phyloP scores from a whole-genome alignment of 1,139 yeast species.

The Candida labiduridarum region DNA sequence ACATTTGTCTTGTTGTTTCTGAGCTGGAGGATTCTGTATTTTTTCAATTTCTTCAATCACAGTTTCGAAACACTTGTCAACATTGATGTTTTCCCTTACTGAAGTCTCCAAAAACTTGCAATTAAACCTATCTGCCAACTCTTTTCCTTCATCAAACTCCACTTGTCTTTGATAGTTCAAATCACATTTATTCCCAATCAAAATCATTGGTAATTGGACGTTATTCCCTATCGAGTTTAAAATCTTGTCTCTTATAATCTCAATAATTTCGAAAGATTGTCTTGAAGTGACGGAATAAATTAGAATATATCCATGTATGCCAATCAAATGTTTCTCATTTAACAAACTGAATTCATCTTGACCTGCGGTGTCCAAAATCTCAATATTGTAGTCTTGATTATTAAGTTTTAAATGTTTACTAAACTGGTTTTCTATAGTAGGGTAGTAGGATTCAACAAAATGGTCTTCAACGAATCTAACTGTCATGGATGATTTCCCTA shows the following conservation, averaged over 20 bases:
- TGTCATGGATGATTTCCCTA: constrained; percentile 86
- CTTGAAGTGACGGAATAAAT: constrained; percentile 83
- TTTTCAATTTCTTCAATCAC: constrained; percentile 74
- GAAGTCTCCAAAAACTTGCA: constrained; percentile 81
- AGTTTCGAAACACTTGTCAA: constrained; percentile 64
- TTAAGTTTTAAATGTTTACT: constrained; percentile 69
- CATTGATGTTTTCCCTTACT: constrained; percentile 73
- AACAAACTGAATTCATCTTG: constrained; percentile 87
- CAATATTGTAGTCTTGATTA: constrained; percentile 79
- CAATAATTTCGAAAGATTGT: constrained; percentile 77
- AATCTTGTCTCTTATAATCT: constrained; percentile 81
- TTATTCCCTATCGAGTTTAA: constrained; percentile 75
- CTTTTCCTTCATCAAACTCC: constrained; percentile 61
- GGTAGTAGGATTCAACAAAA: constrained; percentile 87
- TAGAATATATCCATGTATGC: constrained; percentile 82
- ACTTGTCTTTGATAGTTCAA: constrained; percentile 68
- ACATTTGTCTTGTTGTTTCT: constrained; percentile 42
- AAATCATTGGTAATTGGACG: constrained; percentile 66
- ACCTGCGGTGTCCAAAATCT: constrained; percentile 93
- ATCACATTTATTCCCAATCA: constrained; percentile 86
- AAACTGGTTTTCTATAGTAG: constrained; percentile 90
- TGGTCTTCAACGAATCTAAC: constrained; percentile 88
- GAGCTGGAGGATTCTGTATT: constrained; percentile 51
- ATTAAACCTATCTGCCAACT: constrained; percentile 60
- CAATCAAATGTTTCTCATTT: constrained; percentile 80